These are phyloP conservation scores for Paspalum vaginatum DNA, from an alignment of 176 grass and related monocot species.

Conservation along the genomic window DNA sequence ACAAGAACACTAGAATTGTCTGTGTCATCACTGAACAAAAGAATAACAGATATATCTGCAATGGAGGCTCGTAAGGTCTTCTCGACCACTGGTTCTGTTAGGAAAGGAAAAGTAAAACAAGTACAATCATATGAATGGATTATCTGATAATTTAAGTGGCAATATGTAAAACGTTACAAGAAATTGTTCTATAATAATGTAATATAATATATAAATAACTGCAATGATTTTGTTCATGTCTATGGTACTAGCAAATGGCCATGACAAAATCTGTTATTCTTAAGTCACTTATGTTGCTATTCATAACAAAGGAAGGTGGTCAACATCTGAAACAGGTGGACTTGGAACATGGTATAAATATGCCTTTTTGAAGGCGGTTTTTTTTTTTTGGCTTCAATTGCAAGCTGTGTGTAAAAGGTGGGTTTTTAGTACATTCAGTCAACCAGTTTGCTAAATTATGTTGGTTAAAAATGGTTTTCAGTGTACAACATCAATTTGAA, in stretches of 20 bases:
- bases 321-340: neutral
- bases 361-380: neutral
- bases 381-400: slow-evolving; percentile 5
- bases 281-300: slow-evolving; percentile 18
- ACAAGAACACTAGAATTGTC: slow-evolving; percentile 34
- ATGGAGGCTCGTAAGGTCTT: slow-evolving; percentile 72
- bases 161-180: neutral
- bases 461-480: neutral
- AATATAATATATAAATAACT: slow-evolving; percentile 25
- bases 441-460: neutral
- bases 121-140: slow-evolving; percentile 33
- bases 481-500: neutral
- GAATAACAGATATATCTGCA: slow-evolving; percentile 71
- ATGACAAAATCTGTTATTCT: slow-evolving; percentile 10
- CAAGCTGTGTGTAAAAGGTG: neutral
- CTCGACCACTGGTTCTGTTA: slow-evolving; percentile 75
- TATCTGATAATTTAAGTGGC: slow-evolving; percentile 12
- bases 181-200: slow-evolving; percentile 8
- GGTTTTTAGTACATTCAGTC: neutral
- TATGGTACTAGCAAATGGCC: slow-evolving; percentile 24
- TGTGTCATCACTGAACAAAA: slow-evolving; percentile 65
- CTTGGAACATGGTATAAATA: neutral
- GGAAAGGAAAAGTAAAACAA: slow-evolving; percentile 46
- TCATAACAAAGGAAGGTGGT: neutral
- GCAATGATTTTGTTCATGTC: slow-evolving; percentile 1